A percentile compares a stretch with the other conserved stretches of the same genome.
phyloP scores from a whole-genome alignment of 2,329 filamentous ascomycete genomes.

The Stagonosporopsis vannaccii region DNA sequence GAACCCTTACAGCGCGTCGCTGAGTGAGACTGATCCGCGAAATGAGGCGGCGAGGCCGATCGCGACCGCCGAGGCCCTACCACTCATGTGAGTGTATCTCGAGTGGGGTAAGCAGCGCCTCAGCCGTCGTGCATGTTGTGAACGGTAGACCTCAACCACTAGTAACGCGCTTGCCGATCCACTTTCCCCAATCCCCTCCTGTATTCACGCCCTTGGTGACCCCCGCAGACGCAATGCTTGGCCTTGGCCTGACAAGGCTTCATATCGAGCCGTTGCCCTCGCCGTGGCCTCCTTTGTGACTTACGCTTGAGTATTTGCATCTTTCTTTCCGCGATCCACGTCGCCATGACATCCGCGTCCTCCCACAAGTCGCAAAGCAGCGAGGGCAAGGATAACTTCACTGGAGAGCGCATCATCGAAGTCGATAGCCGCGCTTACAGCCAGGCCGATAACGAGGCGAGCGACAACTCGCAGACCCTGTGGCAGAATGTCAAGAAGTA shows the following conservation, averaged over 20 bases:
- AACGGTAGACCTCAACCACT: conserved; percentile 3
- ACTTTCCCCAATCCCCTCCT: conserved; percentile 2
- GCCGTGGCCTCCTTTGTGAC: background rate
- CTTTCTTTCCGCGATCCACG: background rate
- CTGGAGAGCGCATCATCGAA: conserved; percentile 21
- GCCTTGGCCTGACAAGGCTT: conserved; percentile 15
- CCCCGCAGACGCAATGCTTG: conserved; percentile 15
- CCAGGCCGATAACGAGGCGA: conserved; percentile 6
- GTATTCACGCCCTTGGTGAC: conserved; percentile 14
- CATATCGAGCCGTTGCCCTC: conserved; percentile 18
- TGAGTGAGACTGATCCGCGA: background rate
- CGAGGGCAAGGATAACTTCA: conserved; percentile 12
- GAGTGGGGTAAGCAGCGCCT: conserved; percentile 14
- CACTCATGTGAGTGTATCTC: background rate
- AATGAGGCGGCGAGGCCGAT: background rate
- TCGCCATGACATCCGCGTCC: conserved; percentile 18
- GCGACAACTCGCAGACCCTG: conserved; percentile 32
- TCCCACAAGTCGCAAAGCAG: conserved; percentile 6
- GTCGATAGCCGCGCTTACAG: conserved; percentile 13
- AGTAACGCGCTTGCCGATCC: conserved; percentile 17
- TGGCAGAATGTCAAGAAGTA: conserved; percentile 45
- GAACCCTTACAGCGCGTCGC: background rate
- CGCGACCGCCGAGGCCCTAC: background rate
- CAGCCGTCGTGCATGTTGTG: conserved; percentile 6
- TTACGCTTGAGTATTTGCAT: background rate